Percentiles rank a stretch among this genome's conserved stretches.
phyloP scores from a whole-genome alignment of 768 basidiomycete genomes.

The Naganishia antarctica region DNA sequence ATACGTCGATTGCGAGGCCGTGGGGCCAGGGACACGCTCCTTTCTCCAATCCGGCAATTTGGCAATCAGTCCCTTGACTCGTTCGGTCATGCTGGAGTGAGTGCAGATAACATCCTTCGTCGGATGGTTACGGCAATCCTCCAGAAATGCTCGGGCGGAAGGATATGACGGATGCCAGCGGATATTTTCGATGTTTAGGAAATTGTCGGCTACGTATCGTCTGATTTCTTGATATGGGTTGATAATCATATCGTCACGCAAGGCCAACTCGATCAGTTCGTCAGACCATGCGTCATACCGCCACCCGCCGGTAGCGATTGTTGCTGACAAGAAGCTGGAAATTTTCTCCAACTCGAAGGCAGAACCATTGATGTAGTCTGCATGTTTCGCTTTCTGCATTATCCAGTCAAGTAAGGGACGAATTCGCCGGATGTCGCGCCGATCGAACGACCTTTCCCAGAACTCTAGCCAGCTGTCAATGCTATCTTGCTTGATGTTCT shows the following conservation, averaged over 20 bases:
- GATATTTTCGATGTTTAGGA: constrained; percentile 67
- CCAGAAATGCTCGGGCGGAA: constrained; percentile 56
- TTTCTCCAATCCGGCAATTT: constrained; percentile 66
- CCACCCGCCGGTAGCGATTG: constrained; percentile 63
- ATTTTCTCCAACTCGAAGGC: constrained; percentile 81
- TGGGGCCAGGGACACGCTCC: constrained; percentile 75
- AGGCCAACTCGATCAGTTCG: constrained; percentile 64
- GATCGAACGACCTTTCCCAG: constrained; percentile 63
- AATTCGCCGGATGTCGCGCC: constrained; percentile 75
- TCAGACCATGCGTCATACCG: constrained; percentile 66
- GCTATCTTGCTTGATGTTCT: constrained; percentile 80
- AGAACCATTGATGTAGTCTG: constrained; percentile 78
- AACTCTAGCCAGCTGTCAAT: constrained; percentile 40
- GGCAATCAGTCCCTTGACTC: constrained; percentile 57
- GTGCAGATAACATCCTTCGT: constrained; percentile 71
- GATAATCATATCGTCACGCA: constrained; percentile 60
- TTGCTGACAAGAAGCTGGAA: constrained; percentile 61
- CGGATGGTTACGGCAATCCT: constrained; percentile 62
- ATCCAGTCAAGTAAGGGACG: constrained; percentile 72
- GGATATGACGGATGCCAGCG: constrained; percentile 62
- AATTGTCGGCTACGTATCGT: constrained; percentile 62
- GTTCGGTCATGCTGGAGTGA: constrained; percentile 59
- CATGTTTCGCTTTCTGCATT: constrained; percentile 57
- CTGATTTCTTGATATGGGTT: constrained; percentile 83
- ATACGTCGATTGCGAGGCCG: constrained; percentile 80